Base-by-base conservation (phyloP, 495 filamentous ascomycete genomes). In the Tuber calosporum region DNA sequence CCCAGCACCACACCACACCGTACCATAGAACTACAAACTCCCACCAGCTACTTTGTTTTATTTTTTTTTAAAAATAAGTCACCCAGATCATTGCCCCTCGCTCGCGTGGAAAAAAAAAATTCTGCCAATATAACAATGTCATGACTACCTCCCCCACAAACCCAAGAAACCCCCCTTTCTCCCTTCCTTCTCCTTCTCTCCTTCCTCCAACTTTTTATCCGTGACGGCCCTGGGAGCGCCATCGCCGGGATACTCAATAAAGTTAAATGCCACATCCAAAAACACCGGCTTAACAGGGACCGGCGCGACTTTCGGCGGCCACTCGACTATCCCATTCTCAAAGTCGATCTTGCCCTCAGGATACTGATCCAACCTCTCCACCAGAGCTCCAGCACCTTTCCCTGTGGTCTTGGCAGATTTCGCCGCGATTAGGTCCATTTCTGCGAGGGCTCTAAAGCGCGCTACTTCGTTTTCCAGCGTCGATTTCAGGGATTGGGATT, bases 181-280 rank as follows among this genome's bases (percentile, higher is more conserved):
- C 66, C 67, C 69, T 41, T 72, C 69, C 58, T 75, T 71, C 67
- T 80, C 48, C 37, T 76, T 75, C 26, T 30, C 66, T 43, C 36
- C 58, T 37, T 70, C 26, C 67, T 73, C 53, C 72, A 62, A 36
- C 26, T 62, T 62, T 22, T 67, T 71, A 43, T 80, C 74, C 34
- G 72, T 72, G 39, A 58, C 68, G 13, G 43, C 53, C 38, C 72
- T 78, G n/a, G 78, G 69, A 11, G 72, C 70, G 3, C 71, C 78
- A 58, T 80, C 77, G 37, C 90, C 91, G 2, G 95, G 94, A 82
- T 99, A 99, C 34, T 93, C 90, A 74, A 99, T 93, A 81, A 97
- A 99, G 82, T 98, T 99, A 91, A 93, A 98, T 22, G 95, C 95
- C 19, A 97, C 92, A 82, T 99, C 95, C 67, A 98, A 87, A 86